These are phyloP conservation scores for Lophiostoma macrostomum DNA, from an alignment of 495 filamentous ascomycete species.

Conservation along the genomic window DNA sequence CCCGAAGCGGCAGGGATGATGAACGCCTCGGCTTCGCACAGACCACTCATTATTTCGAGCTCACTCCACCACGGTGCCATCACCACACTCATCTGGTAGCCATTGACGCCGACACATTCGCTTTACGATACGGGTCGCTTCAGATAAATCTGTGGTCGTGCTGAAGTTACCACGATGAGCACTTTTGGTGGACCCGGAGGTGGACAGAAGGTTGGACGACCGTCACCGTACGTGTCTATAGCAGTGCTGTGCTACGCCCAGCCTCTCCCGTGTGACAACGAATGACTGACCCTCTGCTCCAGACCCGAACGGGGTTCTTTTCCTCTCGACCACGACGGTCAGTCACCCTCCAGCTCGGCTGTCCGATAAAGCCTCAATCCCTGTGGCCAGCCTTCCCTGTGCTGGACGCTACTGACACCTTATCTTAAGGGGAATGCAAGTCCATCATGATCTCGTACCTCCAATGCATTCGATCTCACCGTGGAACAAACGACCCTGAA, in stretches of 20 bases:
- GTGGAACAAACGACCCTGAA: slow-evolving; percentile 78
- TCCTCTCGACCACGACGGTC: slow-evolving; percentile 92
- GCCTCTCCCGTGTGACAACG: not conserved
- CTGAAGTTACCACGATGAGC: slow-evolving; percentile 16
- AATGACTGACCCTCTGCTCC: slow-evolving; percentile 5
- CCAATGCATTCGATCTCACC: slow-evolving; percentile 73
- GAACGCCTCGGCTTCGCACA: not conserved
- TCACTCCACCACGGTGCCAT: slow-evolving; percentile 16
- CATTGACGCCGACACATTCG: slow-evolving; percentile 5
- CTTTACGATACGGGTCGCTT: not conserved
- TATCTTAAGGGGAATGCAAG: slow-evolving; percentile 82
- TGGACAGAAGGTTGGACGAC: slow-evolving; percentile 64
- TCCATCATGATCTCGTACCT: slow-evolving; percentile 79
- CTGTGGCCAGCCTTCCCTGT: not conserved
- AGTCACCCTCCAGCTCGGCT: slow-evolving; percentile 19
- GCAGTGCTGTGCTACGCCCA: not conserved
- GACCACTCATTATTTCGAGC: slow-evolving; percentile 25
- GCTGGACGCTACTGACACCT: slow-evolving; percentile 1
- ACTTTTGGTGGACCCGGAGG: slow-evolving; percentile 75
- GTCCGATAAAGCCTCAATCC: not conserved
- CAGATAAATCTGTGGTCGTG: not conserved
- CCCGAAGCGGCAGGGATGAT: slow-evolving; percentile 1
- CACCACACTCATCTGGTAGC: slow-evolving; percentile 1
- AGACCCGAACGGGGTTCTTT: slow-evolving; percentile 95
- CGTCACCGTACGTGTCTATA: slow-evolving; percentile 63